Percentiles rank a stretch among this genome's conserved stretches.
phyloP scores from a whole-genome alignment of 805 yeast genomes.

The Candida silvatica region DNA sequence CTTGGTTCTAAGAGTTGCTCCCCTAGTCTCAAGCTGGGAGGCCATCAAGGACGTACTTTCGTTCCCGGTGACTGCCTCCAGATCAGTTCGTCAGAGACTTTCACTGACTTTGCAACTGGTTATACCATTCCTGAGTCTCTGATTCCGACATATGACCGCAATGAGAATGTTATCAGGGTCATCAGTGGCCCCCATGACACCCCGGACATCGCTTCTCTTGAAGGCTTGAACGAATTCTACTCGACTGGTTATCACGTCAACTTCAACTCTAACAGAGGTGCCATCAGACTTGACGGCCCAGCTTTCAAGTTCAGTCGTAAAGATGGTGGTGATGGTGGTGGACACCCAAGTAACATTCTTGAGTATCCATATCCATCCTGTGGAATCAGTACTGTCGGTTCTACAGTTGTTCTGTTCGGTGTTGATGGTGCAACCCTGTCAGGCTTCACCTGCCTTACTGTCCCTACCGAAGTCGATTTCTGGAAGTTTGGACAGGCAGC shows the following conservation, averaged over 20 bases:
- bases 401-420: constrained; percentile 18
- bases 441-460: constrained; percentile 20
- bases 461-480: constrained; percentile 20
- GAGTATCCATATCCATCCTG: constrained; percentile 23
- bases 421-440: constrained; percentile 24
- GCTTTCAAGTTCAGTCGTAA: constrained; percentile 14
- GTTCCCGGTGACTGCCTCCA: constrained; percentile 22
- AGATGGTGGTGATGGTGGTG: constrained; percentile 24
- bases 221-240: constrained; percentile 17
- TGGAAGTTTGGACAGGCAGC: constrained; percentile 28
- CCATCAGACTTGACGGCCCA: constrained; percentile 23
- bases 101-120: constrained; percentile 6
- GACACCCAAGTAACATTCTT: constrained; percentile 21
- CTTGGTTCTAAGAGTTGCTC: constrained; percentile 23
- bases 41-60: constrained; percentile 23
- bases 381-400: constrained; percentile 23
- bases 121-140: constrained; percentile 11
- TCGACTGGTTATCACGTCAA: constrained; percentile 16
- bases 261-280: constrained; percentile 24
- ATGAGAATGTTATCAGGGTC: constrained; percentile 12
- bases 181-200: constrained; percentile 25
- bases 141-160: constrained; percentile 9
- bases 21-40: constrained; percentile 22
- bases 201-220: constrained; percentile 18
- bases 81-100: constrained; percentile 4